phyloP scores from a whole-genome alignment of 805 yeast genomes.

The Tetrapisispora nanseiensis region DNA sequence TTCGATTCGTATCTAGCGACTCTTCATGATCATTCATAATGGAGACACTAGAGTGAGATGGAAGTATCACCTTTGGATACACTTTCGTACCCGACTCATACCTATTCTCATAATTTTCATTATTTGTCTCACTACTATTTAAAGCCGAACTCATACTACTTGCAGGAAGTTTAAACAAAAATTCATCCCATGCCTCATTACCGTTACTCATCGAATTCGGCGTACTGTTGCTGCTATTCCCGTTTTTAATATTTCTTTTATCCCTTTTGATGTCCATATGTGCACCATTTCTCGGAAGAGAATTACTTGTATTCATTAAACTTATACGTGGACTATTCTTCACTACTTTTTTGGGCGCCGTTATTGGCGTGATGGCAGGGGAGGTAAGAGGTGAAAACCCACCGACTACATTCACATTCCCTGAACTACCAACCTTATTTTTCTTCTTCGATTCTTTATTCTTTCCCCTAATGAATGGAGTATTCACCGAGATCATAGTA shows the following conservation, averaged over 20 bases:
- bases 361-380: constrained; percentile 29
- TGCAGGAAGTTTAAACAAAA: constrained; percentile 22
- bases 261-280: constrained; percentile 8
- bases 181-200: constrained; percentile 20
- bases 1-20: constrained; percentile 8
- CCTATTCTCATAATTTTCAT: neutral
- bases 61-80: constrained; percentile 18
- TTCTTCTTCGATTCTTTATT: neutral
- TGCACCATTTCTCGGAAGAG: constrained; percentile 10
- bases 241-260: neutral
- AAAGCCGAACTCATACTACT: constrained; percentile 8
- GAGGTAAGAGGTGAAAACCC: constrained; percentile 45
- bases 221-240: neutral
- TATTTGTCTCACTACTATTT: neutral
- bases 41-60: constrained; percentile 10
- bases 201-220: constrained; percentile 1
- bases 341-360: constrained; percentile 22
- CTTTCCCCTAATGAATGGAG: constrained; percentile 2
- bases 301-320: constrained; percentile 9
- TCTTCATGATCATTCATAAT: neutral
- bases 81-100: neutral
- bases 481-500: neutral
- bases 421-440: neutral
- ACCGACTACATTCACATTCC: neutral
- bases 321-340: constrained; percentile 26